phyloP scores from a whole-genome alignment of 2,329 filamentous ascomycete genomes.

The Pseudogymnoascus sp. region DNA sequence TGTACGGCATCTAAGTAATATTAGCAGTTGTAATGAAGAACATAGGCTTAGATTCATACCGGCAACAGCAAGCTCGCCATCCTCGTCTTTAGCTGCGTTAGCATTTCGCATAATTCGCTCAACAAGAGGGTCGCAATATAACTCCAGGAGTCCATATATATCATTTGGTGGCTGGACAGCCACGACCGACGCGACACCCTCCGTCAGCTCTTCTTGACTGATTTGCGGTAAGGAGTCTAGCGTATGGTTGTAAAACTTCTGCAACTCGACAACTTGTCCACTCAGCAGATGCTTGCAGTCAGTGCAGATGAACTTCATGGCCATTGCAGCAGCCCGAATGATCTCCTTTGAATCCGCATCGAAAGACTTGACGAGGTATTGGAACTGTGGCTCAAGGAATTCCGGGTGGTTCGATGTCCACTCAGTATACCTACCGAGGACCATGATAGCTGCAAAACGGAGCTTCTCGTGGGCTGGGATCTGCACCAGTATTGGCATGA shows the following conservation, averaged over 20 bases:
- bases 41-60: conserved; percentile 42
- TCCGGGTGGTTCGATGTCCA: conserved; percentile 95
- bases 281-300: conserved; percentile 86
- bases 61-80: conserved; percentile 77
- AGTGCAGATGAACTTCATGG: conserved; percentile 94
- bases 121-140: conserved; percentile 88
- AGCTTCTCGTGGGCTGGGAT: conserved; percentile 95
- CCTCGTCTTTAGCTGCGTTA: conserved; percentile 73
- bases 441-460: conserved; percentile 98
- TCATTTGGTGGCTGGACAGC: conserved; percentile 75
- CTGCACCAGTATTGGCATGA: conserved; percentile 88
- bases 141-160: conserved; percentile 76
- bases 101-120: conserved; percentile 79
- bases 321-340: conserved; percentile 80
- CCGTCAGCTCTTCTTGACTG: conserved; percentile 93
- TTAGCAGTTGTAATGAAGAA: not conserved
- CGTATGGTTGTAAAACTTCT: conserved; percentile 85
- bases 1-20: conserved; percentile 70
- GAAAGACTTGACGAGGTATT: conserved; percentile 92
- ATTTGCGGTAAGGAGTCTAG: conserved; percentile 75
- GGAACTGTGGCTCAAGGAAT: conserved; percentile 84
- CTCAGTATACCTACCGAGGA: conserved; percentile 90
- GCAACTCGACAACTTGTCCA: conserved; percentile 75
- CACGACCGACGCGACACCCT: conserved; percentile 88
- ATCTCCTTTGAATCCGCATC: conserved; percentile 84